Evolutionary conservation across 192 early-diverging fungal species (phyloP), one percentile per base, ranked within the genome.

Genomic region (Chytriomyces sp.): DNA sequence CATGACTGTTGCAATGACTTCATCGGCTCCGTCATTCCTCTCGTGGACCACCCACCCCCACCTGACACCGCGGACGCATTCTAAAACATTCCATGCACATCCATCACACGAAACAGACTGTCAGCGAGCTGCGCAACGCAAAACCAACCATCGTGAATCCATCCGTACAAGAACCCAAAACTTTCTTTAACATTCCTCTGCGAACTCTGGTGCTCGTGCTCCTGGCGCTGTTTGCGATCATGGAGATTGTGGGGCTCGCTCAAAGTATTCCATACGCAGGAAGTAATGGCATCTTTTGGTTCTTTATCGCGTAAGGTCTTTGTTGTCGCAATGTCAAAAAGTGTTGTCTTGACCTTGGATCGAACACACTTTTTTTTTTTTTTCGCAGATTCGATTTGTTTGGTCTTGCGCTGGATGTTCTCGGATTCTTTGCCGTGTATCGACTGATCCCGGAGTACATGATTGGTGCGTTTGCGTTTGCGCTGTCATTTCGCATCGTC

Each of bases 361-460:
- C 0, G 16, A n/a, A 57, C n/a, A n/a, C n/a, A 57, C 13, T 5
- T 5, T 5, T 2, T 2, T 35, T 35, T 20, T n/a, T 57, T 0
- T 57, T 57, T 20, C 5, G 16, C 69, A 71, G 46, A 7, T 60
- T 71, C 47, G 69, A 71, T 50, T 16, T 71, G 49, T 10, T 43
- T 26, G 69, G 69, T 10, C 50, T 71, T 20, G 20, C 3, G n/a
- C 44, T 48, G 20, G 69, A 71, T 59, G 16, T 71, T 35, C 2
- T 71, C 20, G 69, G 69, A 0, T 60, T 71, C 6, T 45, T 57
- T 16, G 69, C 49, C 20, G 69, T 71, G 53, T 60, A 44, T 50
- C 69, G 69, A 26, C 50, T 71, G 8, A 53, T 71, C 7, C 69
- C 69, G 2, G 69, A 71, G 26, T 71, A 50, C 49, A 71, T 71